Conservation (phyloP, 176 grass and related monocot species). For the Pharus latifolius region DNA sequence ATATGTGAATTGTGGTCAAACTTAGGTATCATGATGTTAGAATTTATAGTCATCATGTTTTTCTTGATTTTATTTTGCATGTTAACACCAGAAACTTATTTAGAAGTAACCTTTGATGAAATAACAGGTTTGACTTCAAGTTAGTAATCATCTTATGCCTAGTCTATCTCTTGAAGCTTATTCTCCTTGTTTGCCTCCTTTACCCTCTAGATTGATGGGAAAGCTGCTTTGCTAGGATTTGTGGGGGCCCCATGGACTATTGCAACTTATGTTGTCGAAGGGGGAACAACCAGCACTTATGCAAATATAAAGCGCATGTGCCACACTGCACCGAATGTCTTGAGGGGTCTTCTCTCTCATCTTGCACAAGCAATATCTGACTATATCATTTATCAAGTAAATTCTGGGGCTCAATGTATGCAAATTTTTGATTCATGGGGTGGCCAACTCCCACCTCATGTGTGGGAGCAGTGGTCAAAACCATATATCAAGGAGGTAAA, state of each 20-base stretch:
- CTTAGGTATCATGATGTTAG: background rate
- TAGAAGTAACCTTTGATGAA: conserved; percentile 1
- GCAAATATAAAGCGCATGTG: conserved; percentile 95
- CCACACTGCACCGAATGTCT: conserved; percentile 66
- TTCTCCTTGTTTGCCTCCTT: conserved; percentile 3
- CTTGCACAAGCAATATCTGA: conserved; percentile 77
- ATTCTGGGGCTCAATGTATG: conserved; percentile 92
- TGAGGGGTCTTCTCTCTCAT: conserved; percentile 82
- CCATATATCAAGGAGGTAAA: conserved; percentile 87
- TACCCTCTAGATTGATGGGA: conserved; percentile 61
- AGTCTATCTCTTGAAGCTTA: conserved; percentile 10
- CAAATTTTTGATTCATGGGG: conserved; percentile 99
- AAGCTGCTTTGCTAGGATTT: conserved; percentile 90
- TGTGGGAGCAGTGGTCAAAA: conserved; percentile 98
- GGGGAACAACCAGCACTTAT: conserved; percentile 80
- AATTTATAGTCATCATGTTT: background rate
- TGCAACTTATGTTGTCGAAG: conserved; percentile 96
- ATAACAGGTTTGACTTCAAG: background rate
- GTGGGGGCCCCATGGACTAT: conserved; percentile 98
- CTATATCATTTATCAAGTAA: conserved; percentile 91
- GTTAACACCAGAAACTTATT: conserved; percentile 6
- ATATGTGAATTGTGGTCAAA: conserved; percentile 5
- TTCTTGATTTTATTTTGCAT: background rate
- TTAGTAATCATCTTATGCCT: background rate
- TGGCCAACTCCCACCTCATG: conserved; percentile 90